Percentiles rank a stretch among this genome's conserved stretches.
Conservation (phyloP, 129 eudicot genomes). For the Tanacetum coccineum region DNA sequence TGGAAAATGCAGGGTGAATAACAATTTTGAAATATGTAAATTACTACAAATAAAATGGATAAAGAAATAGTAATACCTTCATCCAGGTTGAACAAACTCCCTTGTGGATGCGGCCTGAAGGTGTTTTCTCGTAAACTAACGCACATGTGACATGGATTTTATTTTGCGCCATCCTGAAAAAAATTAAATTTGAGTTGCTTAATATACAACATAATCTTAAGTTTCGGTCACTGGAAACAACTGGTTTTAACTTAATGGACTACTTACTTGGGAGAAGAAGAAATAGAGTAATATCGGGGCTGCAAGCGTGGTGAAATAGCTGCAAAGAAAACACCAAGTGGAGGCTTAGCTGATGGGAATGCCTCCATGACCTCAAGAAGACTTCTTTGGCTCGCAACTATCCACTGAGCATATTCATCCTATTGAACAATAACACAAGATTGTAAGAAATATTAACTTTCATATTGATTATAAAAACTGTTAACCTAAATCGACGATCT, state of each 20-base stretch:
- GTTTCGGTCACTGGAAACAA: too few relatives aligned
- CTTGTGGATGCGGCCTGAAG: slow-evolving; percentile 68
- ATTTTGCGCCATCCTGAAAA: slow-evolving; percentile 46
- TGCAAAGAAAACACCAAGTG: slow-evolving; percentile 94
- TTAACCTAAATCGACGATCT: not conserved
- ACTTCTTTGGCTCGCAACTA: slow-evolving; percentile 77
- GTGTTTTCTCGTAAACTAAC: slow-evolving; percentile 73
- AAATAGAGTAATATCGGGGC: slow-evolving; percentile 80
- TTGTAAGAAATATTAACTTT: not conserved
- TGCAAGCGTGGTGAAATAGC: slow-evolving; percentile 89
- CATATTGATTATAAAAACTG: not conserved
- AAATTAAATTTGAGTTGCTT: not conserved
- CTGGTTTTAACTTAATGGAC: not conserved
- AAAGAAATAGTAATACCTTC: slow-evolving; percentile 26
- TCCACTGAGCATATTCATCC: slow-evolving; percentile 95
- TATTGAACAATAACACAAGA: slow-evolving; percentile 17
- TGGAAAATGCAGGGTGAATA: slow-evolving; percentile 28
- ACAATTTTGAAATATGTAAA: not conserved
- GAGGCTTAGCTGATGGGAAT: slow-evolving; percentile 82
- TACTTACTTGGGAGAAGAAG: slow-evolving; percentile 67
- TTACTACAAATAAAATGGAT: not conserved
- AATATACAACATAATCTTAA: not conserved
- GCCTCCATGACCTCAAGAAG: slow-evolving; percentile 86
- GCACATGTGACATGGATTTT: slow-evolving; percentile 45
- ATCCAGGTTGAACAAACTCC: slow-evolving; percentile 56